Evolutionary conservation across 768 basidiomycete species (phyloP), one percentile per base, ranked within the genome.

Genomic region (Suillus hirtellus): DNA sequence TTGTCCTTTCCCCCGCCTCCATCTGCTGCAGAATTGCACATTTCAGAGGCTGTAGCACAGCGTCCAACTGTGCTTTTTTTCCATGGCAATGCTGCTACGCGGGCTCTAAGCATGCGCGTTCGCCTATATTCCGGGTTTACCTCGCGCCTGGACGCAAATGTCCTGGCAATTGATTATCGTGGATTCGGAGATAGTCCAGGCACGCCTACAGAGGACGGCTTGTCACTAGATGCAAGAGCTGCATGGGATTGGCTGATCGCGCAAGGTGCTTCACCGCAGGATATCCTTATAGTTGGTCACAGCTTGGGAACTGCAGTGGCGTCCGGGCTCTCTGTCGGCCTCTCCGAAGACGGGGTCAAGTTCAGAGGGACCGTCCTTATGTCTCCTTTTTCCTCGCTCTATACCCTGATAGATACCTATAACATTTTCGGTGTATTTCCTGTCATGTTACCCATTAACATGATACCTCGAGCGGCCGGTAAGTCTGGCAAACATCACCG

Each of bases 121-220:
- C 81, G 80, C 19, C 82, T 87, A 44, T 93, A 93, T 71, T 76
- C 81, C 19, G 80, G 84, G 0, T 88, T 89, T 69, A 82, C 90
- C 0, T 83, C 87, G 3, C 83, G 89, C 1, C 77, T 93, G 8
- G 78, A 79, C 19, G 84, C 84, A 21, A 96, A 96, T 72, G 88
- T 97, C 15, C 78, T 98, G 31, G 87, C 86, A 1, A 86, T 93
- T 42, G 96, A 99, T 76, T 99, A 98, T 73, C 86, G 96, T 56
- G 96, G 96, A 1, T 99, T 90, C 69, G 96, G 80, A 2, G 95
- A 98, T 70, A 96, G 93, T 61, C 82, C 84, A 1, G 93, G 94
- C 1, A 74, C 75, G 0, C 96, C 96, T 0, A 88, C 84, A 31
- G 90, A 96, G 73, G 74, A 72, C 12, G 96, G 96, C 0, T 78